Evolutionary conservation across 2,329 filamentous ascomycete species (phyloP).

Genomic region (Penicillium brevicompactum): DNA sequence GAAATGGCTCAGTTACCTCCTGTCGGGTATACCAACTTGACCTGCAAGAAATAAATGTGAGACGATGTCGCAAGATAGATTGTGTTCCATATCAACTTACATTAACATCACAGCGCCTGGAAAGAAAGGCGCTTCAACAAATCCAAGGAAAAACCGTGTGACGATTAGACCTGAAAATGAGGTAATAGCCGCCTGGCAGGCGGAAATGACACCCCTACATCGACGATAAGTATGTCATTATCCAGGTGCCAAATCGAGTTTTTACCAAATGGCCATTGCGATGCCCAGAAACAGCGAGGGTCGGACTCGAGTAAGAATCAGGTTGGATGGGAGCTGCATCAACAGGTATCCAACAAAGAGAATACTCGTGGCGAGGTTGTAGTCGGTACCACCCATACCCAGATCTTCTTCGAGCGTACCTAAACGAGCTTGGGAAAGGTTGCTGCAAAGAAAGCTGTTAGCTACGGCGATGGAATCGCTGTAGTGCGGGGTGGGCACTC

Average conservation of each 20-base stretch:
- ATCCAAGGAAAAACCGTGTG: conserved; percentile 45
- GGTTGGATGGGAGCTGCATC: conserved; percentile 65
- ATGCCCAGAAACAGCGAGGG: conserved; percentile 57
- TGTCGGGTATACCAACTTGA: conserved; percentile 69
- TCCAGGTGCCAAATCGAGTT: background rate
- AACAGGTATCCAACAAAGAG: conserved; percentile 62
- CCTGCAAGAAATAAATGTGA: conserved; percentile 11
- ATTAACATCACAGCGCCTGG: conserved; percentile 66
- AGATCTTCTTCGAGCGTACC: conserved; percentile 58
- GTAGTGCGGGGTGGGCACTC: background rate
- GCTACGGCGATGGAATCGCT: too few species aligned
- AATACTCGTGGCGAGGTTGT: conserved; percentile 58
- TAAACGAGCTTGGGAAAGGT: conserved; percentile 58
- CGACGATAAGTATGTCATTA: background rate
- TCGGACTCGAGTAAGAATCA: conserved; percentile 56
- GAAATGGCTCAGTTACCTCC: conserved; percentile 49
- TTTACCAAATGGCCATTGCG: conserved; percentile 35
- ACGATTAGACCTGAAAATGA: conserved; percentile 46
- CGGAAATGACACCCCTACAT: conserved; percentile 34
- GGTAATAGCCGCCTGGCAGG: conserved; percentile 38
- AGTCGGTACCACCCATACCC: conserved; percentile 58
- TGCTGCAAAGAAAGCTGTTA: conserved; percentile 28
- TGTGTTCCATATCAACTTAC: conserved; percentile 2
- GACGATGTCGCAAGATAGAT: background rate
- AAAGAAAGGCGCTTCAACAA: conserved; percentile 53